phyloP scores from a whole-genome alignment of 2,329 filamentous ascomycete species.

The Diaporthe sp. region DNA sequence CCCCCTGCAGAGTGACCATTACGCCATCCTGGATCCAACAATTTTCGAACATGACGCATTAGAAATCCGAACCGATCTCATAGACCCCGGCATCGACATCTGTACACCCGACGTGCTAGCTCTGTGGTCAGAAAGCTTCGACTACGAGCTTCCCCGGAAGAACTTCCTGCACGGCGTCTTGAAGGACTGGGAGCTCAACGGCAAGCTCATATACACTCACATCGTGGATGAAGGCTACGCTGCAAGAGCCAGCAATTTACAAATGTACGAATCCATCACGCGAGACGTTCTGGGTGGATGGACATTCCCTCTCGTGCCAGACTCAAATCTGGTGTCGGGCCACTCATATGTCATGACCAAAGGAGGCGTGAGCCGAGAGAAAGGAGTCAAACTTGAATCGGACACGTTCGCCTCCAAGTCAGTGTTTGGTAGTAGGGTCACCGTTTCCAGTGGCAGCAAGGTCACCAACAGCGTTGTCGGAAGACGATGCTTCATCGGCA shows the following conservation, averaged over 20 bases:
- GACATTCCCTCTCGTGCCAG: constrained; percentile 90
- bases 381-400: constrained; percentile 79
- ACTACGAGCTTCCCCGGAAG: constrained; percentile 81
- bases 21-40: constrained; percentile 82
- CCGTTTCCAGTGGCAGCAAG: constrained; percentile 78
- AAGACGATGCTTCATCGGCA: constrained; percentile 87
- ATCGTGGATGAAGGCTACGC: constrained; percentile 88
- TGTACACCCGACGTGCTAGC: constrained; percentile 96
- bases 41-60: constrained; percentile 82
- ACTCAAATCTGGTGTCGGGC: constrained; percentile 84
- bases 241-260: constrained; percentile 86
- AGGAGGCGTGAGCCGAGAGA: constrained; percentile 82
- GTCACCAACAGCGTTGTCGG: constrained; percentile 87
- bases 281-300: constrained; percentile 89
- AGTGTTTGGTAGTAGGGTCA: constrained; percentile 82
- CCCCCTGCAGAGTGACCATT: constrained; percentile 74
- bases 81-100: constrained; percentile 96
- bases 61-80: constrained; percentile 87
- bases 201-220: constrained; percentile 95
- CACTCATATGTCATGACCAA: constrained; percentile 82
- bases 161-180: constrained; percentile 88
- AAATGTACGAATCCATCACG: constrained; percentile 90
- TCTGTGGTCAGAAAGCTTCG: constrained; percentile 96
- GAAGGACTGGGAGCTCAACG: constrained; percentile 97
- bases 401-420: constrained; percentile 80